Conservation (phyloP, 768 basidiomycete genomes). For the Cystobasidium ongulense region DNA sequence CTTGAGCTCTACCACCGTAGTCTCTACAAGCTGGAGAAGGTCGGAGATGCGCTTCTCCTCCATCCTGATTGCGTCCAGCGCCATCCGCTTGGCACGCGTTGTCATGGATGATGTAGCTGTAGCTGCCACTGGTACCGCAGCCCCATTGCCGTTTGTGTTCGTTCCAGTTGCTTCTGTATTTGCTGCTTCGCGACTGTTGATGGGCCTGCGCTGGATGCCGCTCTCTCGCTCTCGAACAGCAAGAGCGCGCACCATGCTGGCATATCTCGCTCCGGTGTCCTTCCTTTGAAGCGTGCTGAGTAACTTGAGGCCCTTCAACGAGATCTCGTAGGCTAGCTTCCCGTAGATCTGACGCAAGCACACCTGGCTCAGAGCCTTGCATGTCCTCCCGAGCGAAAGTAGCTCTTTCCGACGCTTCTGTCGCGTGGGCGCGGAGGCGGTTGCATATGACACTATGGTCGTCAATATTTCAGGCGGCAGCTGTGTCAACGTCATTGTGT, state of each 20-base stretch:
- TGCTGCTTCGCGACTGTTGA: background rate
- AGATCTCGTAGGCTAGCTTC: conserved; percentile 28
- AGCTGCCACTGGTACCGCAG: background rate
- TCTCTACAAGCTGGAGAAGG: background rate
- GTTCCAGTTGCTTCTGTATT: no score
- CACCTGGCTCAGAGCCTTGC: conserved; percentile 9
- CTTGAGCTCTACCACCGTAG: conserved; percentile 10
- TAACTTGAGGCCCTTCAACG: conserved; percentile 7
- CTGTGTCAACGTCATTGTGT: background rate
- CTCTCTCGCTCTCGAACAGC: conserved; percentile 22
- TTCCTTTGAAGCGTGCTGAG: background rate
- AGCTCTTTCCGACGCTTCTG: conserved; percentile 14
- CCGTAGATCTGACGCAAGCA: conserved; percentile 12
- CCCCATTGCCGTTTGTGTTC: background rate
- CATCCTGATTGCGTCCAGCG: background rate
- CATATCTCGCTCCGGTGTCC: background rate
- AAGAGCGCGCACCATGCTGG: conserved; percentile 14
- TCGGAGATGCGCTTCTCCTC: conserved; percentile 7
- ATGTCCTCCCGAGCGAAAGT: background rate
- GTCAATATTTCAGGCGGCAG: conserved; percentile 6
- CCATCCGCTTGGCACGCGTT: background rate
- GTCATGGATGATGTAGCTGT: background rate
- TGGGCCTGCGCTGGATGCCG: background rate
- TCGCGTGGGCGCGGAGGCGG: conserved; percentile 12
- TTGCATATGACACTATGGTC: background rate